Evolutionary conservation across 768 basidiomycete species (phyloP), one percentile per base, ranked within the genome.

Genomic region (Panaeolus cyanescens): DNA sequence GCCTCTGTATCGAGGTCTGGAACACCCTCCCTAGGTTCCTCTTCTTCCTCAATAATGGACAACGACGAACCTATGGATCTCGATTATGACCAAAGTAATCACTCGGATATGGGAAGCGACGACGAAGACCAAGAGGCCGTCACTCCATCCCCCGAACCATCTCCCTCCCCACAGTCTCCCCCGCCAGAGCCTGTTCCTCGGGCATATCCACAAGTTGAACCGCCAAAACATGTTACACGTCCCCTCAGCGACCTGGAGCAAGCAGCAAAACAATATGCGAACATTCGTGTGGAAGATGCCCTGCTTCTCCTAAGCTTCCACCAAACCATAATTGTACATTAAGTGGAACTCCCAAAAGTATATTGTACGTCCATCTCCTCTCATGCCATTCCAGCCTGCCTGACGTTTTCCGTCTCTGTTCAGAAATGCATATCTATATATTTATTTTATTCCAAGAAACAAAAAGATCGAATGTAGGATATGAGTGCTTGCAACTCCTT

Each of bases 41-140:
- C 83, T 12, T 82, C 86, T 1, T 82, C 85, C 3, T 81, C 82
- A 9, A 73, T 76, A 54, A 75, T 68, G 33, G 53, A 60, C 32
- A 76, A 75, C 56, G 73, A 83, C 17, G 45, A 50, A 50, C 73
- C 76, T 36, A 85, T 86, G 80, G 84, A 87, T 54, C 70, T 84
- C 54, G 80, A 82, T 55, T 72, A 77, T 64, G 74, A 74, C 32
- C 75, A 71, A 8, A 58, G 33, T 62, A 68, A 64, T 33, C 77
- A 79, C 60, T 83, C 82, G 32, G 87, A 88, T 65, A 79, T 83
- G 70, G 79, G 77, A 54, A 90, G 88, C 69, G 87, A 90, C 55
- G 90, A 92, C 55, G 89, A 91, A 58, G 85, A 81, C 64, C 86
- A 88, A 60, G 90, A 92, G 69, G 88, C 87, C 10, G 85, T 91